These are phyloP conservation scores for Cordyceps pruinosa DNA, from an alignment of 2,329 filamentous ascomycete species.

Conservation along the genomic window DNA sequence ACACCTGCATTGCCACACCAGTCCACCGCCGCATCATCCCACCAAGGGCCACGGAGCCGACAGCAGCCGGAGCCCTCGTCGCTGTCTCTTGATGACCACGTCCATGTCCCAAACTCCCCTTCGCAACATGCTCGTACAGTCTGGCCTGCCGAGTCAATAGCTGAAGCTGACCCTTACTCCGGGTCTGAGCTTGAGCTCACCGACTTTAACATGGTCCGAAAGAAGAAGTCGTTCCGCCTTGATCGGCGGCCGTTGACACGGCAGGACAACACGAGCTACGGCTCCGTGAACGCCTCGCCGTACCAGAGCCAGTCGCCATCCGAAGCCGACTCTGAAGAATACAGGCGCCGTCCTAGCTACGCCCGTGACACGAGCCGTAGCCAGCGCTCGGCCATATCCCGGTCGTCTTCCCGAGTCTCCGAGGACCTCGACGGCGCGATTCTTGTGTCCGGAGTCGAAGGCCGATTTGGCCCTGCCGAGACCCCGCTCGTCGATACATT, in stretches of 20 bases:
- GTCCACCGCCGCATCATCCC: conserved; percentile 4
- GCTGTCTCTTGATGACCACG: neutral
- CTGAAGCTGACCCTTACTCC: conserved; percentile 4
- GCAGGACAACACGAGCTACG: conserved; percentile 28
- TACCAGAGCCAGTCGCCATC: conserved; percentile 30
- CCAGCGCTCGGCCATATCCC: conserved; percentile 25
- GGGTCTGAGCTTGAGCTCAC: conserved; percentile 12
- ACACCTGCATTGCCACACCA: conserved; percentile 6
- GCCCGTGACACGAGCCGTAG: conserved; percentile 29
- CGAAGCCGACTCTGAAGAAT: conserved; percentile 26
- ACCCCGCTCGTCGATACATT: conserved; percentile 39
- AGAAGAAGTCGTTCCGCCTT: conserved; percentile 31
- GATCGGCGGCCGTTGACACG: conserved; percentile 20
- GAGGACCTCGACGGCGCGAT: conserved; percentile 45
- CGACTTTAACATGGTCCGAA: conserved; percentile 26
- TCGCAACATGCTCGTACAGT: conserved; percentile 12
- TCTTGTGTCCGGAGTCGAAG: conserved; percentile 46
- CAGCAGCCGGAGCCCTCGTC: neutral
- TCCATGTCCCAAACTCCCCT: neutral
- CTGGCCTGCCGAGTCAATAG: conserved; percentile 9
- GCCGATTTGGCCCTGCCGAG: conserved; percentile 46
- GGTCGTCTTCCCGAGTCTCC: conserved; percentile 32
- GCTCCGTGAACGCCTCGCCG: conserved; percentile 30
- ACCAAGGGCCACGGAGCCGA: neutral
- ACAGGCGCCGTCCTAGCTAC: conserved; percentile 27